Percentiles rank a stretch among this genome's conserved stretches.
These are phyloP conservation scores for Cyberlindnera veronae DNA, from an alignment of 805 yeast genomes.

Conservation along the genomic window DNA sequence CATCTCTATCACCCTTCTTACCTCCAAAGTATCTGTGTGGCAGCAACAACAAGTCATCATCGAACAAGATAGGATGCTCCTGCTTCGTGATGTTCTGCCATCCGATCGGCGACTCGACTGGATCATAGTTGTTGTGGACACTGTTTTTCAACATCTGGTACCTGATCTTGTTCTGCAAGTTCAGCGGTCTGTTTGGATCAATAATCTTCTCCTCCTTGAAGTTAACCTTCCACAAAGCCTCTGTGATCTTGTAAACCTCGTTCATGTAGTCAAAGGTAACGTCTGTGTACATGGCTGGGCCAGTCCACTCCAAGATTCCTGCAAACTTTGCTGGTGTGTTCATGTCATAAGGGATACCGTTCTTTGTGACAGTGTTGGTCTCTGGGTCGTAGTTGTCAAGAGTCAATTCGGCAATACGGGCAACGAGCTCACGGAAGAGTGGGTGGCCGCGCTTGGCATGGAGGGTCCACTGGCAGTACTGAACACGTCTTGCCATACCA, in stretches of 20 bases:
- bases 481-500: constrained; percentile 46
- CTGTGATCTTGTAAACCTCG: constrained; percentile 10
- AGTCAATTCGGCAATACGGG: constrained; percentile 49
- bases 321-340: constrained; percentile 53
- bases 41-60: constrained; percentile 65
- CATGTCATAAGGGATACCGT: constrained; percentile 31
- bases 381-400: constrained; percentile 35
- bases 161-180: constrained; percentile 8
- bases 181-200: constrained; percentile 16
- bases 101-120: constrained; percentile 11
- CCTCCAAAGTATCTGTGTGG: constrained; percentile 67
- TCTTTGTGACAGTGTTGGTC: constrained; percentile 23
- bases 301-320: constrained; percentile 54
- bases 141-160: constrained; percentile 9
- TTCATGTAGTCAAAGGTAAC: constrained; percentile 36
- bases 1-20: constrained; percentile 38
- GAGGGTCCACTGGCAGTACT: constrained; percentile 58
- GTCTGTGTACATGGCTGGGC: constrained; percentile 49
- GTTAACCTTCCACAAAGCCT: constrained; percentile 5
- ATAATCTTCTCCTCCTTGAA: constrained; percentile 11
- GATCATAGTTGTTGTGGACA: constrained; percentile 13
- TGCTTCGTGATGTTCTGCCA: constrained; percentile 20
- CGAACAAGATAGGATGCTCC: constrained; percentile 15
- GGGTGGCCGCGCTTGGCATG: constrained; percentile 63
- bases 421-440: constrained; percentile 49